A percentile compares a stretch with the other conserved stretches of the same genome.
phyloP scores from a whole-genome alignment of 140 eudicot species.

The Artemisia princeps region DNA sequence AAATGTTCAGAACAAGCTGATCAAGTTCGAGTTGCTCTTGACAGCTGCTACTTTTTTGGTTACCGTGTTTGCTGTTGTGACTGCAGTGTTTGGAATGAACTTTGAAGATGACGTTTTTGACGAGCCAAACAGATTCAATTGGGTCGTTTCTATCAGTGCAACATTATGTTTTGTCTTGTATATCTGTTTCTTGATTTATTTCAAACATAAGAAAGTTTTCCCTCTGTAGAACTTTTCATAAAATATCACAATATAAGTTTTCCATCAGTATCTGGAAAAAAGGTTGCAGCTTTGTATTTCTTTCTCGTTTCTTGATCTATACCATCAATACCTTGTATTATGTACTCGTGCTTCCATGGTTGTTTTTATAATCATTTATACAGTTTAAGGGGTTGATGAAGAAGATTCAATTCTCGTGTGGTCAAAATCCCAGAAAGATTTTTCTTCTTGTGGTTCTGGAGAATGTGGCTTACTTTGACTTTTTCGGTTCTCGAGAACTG shows the following conservation, averaged over 20 bases:
- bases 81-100: slow-evolving; percentile 98
- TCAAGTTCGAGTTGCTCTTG: slow-evolving; percentile 78
- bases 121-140: slow-evolving; percentile 58
- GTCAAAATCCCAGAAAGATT: slow-evolving; percentile 35
- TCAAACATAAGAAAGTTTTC: slow-evolving; percentile 73
- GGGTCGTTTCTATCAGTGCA: slow-evolving; percentile 66
- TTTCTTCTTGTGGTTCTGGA: slow-evolving; percentile 29
- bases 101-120: slow-evolving; percentile 62
- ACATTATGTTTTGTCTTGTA: slow-evolving; percentile 46
- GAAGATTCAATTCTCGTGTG: slow-evolving; percentile 43
- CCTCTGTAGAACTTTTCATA: slow-evolving; percentile 40
- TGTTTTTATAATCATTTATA: slow-evolving; percentile 23
- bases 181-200: slow-evolving; percentile 58
- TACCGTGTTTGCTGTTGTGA: slow-evolving; percentile 79
- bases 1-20: slow-evolving; percentile 92
- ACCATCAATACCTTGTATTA: slow-evolving; percentile 5
- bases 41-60: slow-evolving; percentile 94
- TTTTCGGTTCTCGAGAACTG: slow-evolving; percentile 32
- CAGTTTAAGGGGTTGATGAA: slow-evolving; percentile 32
- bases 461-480: slow-evolving; percentile 25
- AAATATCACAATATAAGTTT: neutral
- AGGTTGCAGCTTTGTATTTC: slow-evolving; percentile 15
- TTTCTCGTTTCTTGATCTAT: slow-evolving; percentile 16
- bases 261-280: neutral
- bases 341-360: slow-evolving; percentile 23